Evolutionary conservation across 2,329 filamentous ascomycete species (phyloP), one percentile per base, ranked within the genome.

Genomic region (Nigrospora osmanthi): DNA sequence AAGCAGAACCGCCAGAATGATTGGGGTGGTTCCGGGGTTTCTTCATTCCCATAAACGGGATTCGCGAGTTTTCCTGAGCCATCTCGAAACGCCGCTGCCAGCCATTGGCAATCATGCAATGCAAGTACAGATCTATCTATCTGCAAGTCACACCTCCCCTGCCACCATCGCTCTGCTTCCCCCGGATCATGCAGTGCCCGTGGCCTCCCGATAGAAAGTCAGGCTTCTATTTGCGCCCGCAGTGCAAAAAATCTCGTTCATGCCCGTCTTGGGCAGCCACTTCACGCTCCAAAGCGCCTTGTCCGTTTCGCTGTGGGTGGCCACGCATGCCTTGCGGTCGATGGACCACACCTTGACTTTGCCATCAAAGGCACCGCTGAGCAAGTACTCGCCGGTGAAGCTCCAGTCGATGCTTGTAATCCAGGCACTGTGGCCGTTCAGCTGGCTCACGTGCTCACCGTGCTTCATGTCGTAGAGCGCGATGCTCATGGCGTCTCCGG

Each of bases 311-410:
- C 85, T 90, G 61, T 95, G 89, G 11, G 93, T 98, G 12, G 91
- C 89, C 38, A 98, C 93, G 60, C 93, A 97, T 5, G 76, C 75
- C 46, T 81, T 78, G 32, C 83, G 79, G 56, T 95, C 89, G 47
- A 96, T 79, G 30, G 88, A 91, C 93, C 93, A 98, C 30, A 97
- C 87, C 66, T 95, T 96, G 49, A 87, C 88, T 65, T 95, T 96
- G 34, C 93, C 91, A 59, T 97, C 90, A 63, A 94, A 89, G 2
- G 86, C 82, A 40, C 89, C 88, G 58, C 86, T 94, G 3, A 97
- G 73, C 12, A 98, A 71, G 63, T 87, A 95, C 66, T 97, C 91
- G 40, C 93, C 93, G 5, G 87, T 94, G 58, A 87, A 80, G 62
- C 85, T 97, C 89, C 91, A 98, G 62, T 95, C 89, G 37, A 97